These are phyloP conservation scores for Pythium coloratum DNA, from an alignment of 352 stramenopile genomes.

Conservation along the genomic window DNA sequence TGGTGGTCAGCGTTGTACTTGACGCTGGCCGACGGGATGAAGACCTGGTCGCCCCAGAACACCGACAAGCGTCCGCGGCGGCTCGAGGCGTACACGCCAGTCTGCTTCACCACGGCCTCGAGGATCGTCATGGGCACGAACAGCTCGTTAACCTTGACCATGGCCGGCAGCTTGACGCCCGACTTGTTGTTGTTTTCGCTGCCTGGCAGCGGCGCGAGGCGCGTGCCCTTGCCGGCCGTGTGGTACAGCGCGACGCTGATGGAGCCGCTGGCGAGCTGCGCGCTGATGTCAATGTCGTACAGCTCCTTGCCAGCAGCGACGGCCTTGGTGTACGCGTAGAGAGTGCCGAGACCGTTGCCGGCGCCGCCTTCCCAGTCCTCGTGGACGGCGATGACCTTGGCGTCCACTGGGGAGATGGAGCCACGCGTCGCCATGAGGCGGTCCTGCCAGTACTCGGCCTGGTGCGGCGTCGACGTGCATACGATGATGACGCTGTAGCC, in stretches of 20 bases:
- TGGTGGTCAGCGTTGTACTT: conserved; percentile 94
- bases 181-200: conserved; percentile 99
- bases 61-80: conserved; percentile 94
- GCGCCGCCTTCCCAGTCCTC: conserved; percentile 96
- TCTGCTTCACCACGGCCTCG: conserved; percentile 98
- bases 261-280: conserved; percentile 60
- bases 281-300: conserved; percentile 85
- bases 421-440: conserved; percentile 89
- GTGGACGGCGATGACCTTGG: conserved; percentile 94
- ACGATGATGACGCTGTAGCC: conserved; percentile 97
- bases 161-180: conserved; percentile 96
- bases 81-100: conserved; percentile 95
- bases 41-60: conserved; percentile 99
- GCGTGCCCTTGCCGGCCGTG: conserved; percentile 97
- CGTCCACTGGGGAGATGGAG: conserved; percentile 73
- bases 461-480: conserved; percentile 95
- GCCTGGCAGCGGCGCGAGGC: conserved; percentile 94
- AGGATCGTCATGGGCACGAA: conserved; percentile 96
- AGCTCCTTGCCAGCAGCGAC: conserved; percentile 81
- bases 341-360: conserved; percentile 95
- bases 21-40: conserved; percentile 93
- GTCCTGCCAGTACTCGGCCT: conserved; percentile 97
- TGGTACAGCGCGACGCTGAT: conserved; percentile 96
- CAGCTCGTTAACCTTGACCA: conserved; percentile 85
- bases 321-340: conserved; percentile 97